Percentiles rank a stretch among this genome's conserved stretches.
These are phyloP conservation scores for Bipolaris sorokiniana DNA, from an alignment of 2,329 filamentous ascomycete species.

Conservation along the genomic window DNA sequence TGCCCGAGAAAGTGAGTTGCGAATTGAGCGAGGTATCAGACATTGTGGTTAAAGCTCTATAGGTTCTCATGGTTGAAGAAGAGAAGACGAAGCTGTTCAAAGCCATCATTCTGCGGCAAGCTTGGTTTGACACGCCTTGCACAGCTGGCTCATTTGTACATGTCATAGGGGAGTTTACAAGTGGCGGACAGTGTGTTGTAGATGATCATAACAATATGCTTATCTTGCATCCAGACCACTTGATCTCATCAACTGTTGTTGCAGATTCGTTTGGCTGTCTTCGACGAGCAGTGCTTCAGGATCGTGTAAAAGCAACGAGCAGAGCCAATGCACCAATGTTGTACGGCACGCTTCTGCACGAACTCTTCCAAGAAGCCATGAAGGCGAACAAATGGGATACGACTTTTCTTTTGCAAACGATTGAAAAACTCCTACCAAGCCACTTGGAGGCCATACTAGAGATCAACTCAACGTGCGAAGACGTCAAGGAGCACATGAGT, in stretches of 20 bases:
- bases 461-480: constrained; percentile 74
- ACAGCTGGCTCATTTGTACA: constrained; percentile 80
- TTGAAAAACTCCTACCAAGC: constrained; percentile 71
- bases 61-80: constrained; percentile 83
- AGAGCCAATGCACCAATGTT: constrained; percentile 80
- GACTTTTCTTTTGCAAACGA: constrained; percentile 68
- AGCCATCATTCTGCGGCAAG: constrained; percentile 77
- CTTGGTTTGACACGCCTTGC: constrained; percentile 84
- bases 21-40: not conserved
- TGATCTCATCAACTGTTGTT: constrained; percentile 92
- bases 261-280: constrained; percentile 95
- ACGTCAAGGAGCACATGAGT: constrained; percentile 78
- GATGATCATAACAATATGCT: constrained; percentile 84
- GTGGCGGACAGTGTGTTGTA: constrained; percentile 75
- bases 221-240: constrained; percentile 91
- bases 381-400: constrained; percentile 81
- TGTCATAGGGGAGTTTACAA: constrained; percentile 78
- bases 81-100: constrained; percentile 71
- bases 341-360: constrained; percentile 92
- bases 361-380: constrained; percentile 91
- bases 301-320: constrained; percentile 89
- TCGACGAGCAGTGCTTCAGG: constrained; percentile 89
- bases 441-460: constrained; percentile 91
- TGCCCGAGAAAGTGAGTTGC: constrained; percentile 71
- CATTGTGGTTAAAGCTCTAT: constrained; percentile 28